These are phyloP conservation scores for Sordariomycetes sp. DNA, from an alignment of 2,329 filamentous ascomycete species.

Conservation along the genomic window DNA sequence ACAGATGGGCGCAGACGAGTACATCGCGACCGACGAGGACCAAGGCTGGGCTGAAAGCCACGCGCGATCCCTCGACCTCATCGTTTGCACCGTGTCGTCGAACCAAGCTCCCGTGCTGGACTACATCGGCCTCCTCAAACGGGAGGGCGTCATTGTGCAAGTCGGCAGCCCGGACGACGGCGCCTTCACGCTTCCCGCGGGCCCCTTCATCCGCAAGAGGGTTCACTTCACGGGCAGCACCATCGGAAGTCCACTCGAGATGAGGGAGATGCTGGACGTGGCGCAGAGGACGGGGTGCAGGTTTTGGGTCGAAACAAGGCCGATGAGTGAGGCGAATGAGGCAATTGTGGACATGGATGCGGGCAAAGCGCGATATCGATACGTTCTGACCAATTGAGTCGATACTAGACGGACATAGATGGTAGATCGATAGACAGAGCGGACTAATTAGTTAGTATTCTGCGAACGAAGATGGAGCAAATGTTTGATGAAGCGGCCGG, in stretches of 20 bases:
- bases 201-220: slow-evolving; percentile 45
- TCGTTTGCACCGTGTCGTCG: slow-evolving; percentile 46
- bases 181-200: slow-evolving; percentile 14
- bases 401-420: too few species aligned
- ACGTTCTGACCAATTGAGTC: too few species aligned
- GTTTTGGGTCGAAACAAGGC: slow-evolving; percentile 45
- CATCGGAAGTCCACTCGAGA: slow-evolving; percentile 44
- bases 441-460: too few species aligned
- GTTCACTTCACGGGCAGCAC: slow-evolving; percentile 34
- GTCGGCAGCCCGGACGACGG: slow-evolving; percentile 34
- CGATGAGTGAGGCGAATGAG: too few species aligned
- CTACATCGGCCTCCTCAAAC: slow-evolving; percentile 50
- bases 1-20: slow-evolving; percentile 48
- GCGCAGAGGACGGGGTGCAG: slow-evolving; percentile 44
- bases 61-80: slow-evolving; percentile 42
- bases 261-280: slow-evolving; percentile 49
- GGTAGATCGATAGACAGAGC: too few species aligned
- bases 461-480: too few species aligned
- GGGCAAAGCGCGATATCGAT: too few species aligned
- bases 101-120: slow-evolving; percentile 46
- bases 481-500: too few species aligned
- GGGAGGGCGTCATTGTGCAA: slow-evolving; percentile 54
- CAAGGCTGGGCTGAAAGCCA: slow-evolving; percentile 45
- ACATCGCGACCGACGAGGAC: slow-evolving; percentile 33
- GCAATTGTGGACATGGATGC: too few species aligned